Conservation (phyloP, 2,329 filamentous ascomycete genomes). For the Ceratocystis albifundus region DNA sequence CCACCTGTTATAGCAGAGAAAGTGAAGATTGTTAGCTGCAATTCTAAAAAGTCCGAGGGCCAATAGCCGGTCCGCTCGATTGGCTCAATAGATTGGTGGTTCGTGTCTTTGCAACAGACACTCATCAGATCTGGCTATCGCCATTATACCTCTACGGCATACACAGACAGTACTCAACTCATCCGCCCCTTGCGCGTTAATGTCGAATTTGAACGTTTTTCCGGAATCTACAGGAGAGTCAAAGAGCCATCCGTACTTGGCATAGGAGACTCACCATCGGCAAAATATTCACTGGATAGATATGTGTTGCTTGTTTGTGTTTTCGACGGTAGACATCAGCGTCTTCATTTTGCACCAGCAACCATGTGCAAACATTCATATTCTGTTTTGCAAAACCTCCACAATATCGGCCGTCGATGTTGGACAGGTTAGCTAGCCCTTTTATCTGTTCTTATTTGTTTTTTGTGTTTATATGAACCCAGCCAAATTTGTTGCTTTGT, state of each 20-base stretch:
- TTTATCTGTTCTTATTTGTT: neutral
- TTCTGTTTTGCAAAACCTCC: neutral
- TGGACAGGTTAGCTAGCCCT: neutral
- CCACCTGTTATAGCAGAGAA: constrained; percentile 70
- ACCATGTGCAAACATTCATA: neutral
- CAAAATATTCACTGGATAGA: neutral
- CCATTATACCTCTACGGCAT: no score
- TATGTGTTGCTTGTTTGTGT: neutral
- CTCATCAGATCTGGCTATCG: neutral
- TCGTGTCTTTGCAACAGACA: neutral
- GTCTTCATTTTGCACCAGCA: neutral
- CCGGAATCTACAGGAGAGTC: neutral
- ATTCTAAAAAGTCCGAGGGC: constrained; percentile 59
- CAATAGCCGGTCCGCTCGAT: constrained; percentile 7
- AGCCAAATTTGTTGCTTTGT: neutral
- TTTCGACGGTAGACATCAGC: neutral
- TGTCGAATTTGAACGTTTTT: neutral
- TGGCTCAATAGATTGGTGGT: neutral
- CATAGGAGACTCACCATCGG: neutral
- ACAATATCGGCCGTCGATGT: neutral
- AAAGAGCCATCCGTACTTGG: neutral
- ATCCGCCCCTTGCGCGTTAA: neutral
- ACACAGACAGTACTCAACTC: no score
- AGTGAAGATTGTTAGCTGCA: constrained; percentile 97
- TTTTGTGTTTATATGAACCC: neutral